phyloP scores from a whole-genome alignment of 805 yeast species.

The Saccharomycopsis sp. region DNA sequence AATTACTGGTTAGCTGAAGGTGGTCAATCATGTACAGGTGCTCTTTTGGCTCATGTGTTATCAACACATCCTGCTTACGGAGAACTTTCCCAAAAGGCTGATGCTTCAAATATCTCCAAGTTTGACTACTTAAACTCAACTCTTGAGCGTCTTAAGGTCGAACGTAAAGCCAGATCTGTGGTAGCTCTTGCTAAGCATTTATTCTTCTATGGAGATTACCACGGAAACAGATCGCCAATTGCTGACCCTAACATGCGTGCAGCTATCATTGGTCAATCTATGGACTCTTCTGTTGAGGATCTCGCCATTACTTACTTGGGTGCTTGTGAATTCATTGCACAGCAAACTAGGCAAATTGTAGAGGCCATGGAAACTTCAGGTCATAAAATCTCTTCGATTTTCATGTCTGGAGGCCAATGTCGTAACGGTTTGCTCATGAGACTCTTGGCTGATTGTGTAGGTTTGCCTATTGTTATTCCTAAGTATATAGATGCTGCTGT shows the following conservation, averaged over 20 bases:
- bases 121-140: slow-evolving; percentile 78
- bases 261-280: slow-evolving; percentile 82
- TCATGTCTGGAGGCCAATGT: slow-evolving; percentile 96
- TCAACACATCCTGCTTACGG: slow-evolving; percentile 83
- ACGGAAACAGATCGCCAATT: slow-evolving; percentile 96
- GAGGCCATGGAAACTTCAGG: slow-evolving; percentile 79
- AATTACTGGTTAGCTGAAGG: slow-evolving; percentile 96
- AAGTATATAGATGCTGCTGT: slow-evolving; percentile 95
- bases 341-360: slow-evolving; percentile 92
- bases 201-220: slow-evolving; percentile 93
- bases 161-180: slow-evolving; percentile 58
- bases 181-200: slow-evolving; percentile 76
- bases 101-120: slow-evolving; percentile 60
- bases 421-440: slow-evolving; percentile 86
- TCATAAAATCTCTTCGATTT: slow-evolving; percentile 66
- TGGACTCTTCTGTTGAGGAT: slow-evolving; percentile 82
- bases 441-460: slow-evolving; percentile 87
- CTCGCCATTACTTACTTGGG: slow-evolving; percentile 82
- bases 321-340: slow-evolving; percentile 96
- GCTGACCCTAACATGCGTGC: slow-evolving; percentile 95
- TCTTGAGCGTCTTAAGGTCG: slow-evolving; percentile 58
- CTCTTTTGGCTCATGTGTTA: slow-evolving; percentile 79
- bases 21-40: slow-evolving; percentile 98
- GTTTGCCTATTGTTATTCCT: slow-evolving; percentile 86
- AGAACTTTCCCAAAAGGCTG: slow-evolving; percentile 62